phyloP scores from a whole-genome alignment of 2,329 filamentous ascomycete genomes.

The Zalaria obscura region DNA sequence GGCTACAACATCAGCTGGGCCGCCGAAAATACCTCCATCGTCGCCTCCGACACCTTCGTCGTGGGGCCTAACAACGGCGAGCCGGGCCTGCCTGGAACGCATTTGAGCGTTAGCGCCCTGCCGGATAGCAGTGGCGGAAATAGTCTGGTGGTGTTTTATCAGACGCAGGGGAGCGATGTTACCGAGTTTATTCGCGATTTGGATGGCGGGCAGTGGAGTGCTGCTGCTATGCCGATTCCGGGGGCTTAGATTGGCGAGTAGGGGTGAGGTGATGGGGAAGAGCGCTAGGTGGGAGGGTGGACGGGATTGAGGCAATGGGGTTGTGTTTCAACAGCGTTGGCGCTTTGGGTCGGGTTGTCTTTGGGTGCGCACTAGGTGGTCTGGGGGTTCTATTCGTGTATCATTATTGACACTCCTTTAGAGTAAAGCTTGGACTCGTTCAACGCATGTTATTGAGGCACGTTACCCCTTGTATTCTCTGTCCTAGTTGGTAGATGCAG shows the following conservation, averaged over 20 bases:
- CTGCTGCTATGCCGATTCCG: constrained; percentile 3
- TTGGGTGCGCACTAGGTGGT: no score
- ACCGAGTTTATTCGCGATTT: constrained; percentile 16
- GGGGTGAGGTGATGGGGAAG: no score
- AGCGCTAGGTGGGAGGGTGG: no score
- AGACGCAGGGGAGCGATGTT: constrained; percentile 15
- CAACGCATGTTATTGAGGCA: no score
- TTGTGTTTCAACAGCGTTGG: no score
- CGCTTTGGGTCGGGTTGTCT: no score
- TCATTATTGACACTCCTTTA: no score
- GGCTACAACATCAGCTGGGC: constrained; percentile 25
- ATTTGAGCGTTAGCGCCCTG: constrained; percentile 23
- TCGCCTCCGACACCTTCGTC: constrained; percentile 16
- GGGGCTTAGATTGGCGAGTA: background rate
- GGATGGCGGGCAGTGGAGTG: constrained; percentile 15
- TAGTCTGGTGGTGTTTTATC: constrained; percentile 18
- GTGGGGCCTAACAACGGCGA: constrained; percentile 17
- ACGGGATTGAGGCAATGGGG: no score
- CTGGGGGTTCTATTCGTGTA: no score
- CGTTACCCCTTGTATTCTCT: no score
- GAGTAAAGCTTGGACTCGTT: no score
- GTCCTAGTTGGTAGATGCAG: no score
- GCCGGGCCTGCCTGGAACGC: constrained; percentile 23
- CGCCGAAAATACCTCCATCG: constrained; percentile 24
- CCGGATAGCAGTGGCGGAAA: constrained; percentile 16